Base-by-base conservation (phyloP, 2,329 filamentous ascomycete species). In the Colletotrichum eleusines region DNA sequence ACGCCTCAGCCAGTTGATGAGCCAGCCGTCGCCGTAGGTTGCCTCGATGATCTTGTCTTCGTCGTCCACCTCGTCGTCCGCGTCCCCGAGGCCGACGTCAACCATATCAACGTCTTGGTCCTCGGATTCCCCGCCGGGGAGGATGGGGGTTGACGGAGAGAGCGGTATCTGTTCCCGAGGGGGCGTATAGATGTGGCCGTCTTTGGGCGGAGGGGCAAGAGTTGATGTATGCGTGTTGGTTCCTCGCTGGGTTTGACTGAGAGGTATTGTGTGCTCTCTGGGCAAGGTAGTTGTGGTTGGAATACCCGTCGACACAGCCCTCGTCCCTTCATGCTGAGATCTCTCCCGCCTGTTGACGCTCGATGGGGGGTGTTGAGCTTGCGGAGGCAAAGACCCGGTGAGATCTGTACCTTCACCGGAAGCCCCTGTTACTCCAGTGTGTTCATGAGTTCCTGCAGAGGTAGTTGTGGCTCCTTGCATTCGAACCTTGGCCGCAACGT, bases 1-100 rank as follows among this genome's bases (percentile, higher is more conserved):
- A 16, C 69, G 66, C 20, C 73, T 69, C 18, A 76, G 70, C 63
- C 38, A 31, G 62, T 71, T 51, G 8, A 60, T 64, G 31, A 75
- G 71, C 72, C 72, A 74, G 44, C 42, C 31, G 11, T 61, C 60
- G 33, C 68, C 60, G 35, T 65, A 55, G 18, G 51, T 23, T 40
- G 54, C 8, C 11, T 60, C 53, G 6, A 51, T 35, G 14, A 38
- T 18, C 18, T 28, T 20, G 11, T 16, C 57, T 14, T 44, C 54
- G 35, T 42, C 40, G 2, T 48, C 16, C 3, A 5, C 58, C 5
- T 23, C 31, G n/a, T 14, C 31, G 1, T 26, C 44, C 5, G 33
- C 23, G 23, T 62, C 16, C 0, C 42, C 16, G 35, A 8, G 12
- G n/a, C n/a, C 28, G 23, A 14, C 8, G 28, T 72, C 71, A 14